These are phyloP conservation scores for Vachellia pachyceras DNA, from an alignment of 306 rosid genomes.

Conservation along the genomic window DNA sequence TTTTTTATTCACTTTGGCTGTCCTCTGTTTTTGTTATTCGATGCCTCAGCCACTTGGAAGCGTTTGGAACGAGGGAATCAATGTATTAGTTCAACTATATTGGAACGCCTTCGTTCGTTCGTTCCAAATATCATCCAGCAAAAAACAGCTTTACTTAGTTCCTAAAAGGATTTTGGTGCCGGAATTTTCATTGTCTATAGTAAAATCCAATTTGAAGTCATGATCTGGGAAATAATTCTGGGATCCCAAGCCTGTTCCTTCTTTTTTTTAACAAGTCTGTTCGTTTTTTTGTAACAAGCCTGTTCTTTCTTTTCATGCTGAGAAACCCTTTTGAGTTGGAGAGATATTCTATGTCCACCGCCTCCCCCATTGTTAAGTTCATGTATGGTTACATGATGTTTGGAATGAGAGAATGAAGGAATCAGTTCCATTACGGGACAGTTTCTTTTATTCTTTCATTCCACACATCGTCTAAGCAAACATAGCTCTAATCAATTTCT, in stretches of 20 bases:
- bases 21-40: too few species aligned
- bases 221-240: too few species aligned
- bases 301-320: neutral
- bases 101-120: neutral
- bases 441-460: slow-evolving; percentile 24
- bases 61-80: slow-evolving; percentile 42
- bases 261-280: neutral
- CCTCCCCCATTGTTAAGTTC: neutral
- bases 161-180: too few species aligned
- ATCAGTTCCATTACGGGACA: neutral
- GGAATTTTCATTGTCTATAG: too few species aligned
- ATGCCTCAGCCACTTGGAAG: too few species aligned
- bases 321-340: neutral
- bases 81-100: neutral
- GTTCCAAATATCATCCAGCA: slow-evolving; percentile 25
- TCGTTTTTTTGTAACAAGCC: neutral
- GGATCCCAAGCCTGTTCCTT: too few species aligned
- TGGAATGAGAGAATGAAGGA: slow-evolving; percentile 43
- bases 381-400: slow-evolving; percentile 31
- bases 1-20: neutral
- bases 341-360: neutral
- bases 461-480: slow-evolving; percentile 44
- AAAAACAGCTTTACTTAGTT: too few species aligned
- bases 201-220: too few species aligned
- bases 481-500: neutral